Evolutionary conservation across 495 filamentous ascomycete species (phyloP).

Genomic region (Podospora pseudocomata): DNA sequence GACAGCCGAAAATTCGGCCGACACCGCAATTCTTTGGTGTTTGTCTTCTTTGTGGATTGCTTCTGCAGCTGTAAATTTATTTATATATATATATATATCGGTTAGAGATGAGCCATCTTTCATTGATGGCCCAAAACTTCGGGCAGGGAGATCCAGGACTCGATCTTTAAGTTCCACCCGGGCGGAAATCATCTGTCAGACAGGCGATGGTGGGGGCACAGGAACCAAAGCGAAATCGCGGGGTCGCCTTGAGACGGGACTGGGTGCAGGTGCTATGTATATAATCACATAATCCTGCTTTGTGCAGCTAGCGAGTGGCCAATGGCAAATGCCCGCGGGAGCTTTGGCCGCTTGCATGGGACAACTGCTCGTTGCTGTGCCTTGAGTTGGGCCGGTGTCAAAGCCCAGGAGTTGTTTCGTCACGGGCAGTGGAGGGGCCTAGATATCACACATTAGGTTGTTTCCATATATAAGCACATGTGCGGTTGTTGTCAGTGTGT

Average conservation of each 20-base stretch:
- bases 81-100: no score
- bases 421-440: not conserved
- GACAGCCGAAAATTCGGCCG: not conserved
- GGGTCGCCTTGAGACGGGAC: not conserved
- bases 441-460: no score
- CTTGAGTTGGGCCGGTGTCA: constrained; percentile 3
- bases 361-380: constrained; percentile 9
- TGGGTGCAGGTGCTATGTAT: no score
- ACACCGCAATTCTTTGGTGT: not conserved
- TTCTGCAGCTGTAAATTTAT: no score
- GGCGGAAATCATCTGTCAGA: not conserved
- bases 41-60: not conserved
- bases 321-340: no score
- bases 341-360: no score
- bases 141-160: not conserved
- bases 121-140: not conserved
- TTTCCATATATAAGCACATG: no score
- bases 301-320: not conserved
- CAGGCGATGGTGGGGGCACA: not conserved
- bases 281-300: not conserved
- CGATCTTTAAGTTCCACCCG: not conserved
- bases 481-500: no score
- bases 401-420: constrained; percentile 6
- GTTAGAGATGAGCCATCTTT: no score
- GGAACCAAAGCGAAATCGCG: not conserved